phyloP scores from a whole-genome alignment of 345 rosid genomes.

The Sapria himalayana region DNA sequence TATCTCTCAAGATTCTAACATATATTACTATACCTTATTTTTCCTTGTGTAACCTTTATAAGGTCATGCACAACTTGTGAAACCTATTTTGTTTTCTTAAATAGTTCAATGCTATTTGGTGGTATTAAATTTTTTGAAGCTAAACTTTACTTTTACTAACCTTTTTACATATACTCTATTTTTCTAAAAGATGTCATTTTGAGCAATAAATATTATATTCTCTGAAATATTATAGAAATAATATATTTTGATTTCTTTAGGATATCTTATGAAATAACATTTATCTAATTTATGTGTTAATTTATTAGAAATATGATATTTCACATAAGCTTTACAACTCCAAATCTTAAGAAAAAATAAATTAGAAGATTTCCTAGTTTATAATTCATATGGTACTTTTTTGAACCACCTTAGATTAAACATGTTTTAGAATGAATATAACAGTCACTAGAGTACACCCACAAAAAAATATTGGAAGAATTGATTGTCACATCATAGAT shows the following conservation, averaged over 20 bases:
- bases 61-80: too few relatives aligned
- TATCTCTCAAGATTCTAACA: not conserved
- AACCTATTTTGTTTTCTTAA: too few relatives aligned
- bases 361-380: not conserved
- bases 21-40: not conserved
- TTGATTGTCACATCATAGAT: too few relatives aligned
- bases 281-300: not conserved
- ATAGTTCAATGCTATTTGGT: not conserved
- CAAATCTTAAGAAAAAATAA: not conserved
- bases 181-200: not conserved
- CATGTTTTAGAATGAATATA: too few relatives aligned
- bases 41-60: too few relatives aligned
- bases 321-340: not conserved
- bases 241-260: too few relatives aligned
- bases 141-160: not conserved
- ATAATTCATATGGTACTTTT: not conserved
- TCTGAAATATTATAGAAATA: too few relatives aligned
- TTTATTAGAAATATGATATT: not conserved
- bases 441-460: too few relatives aligned
- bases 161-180: not conserved
- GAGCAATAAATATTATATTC: too few relatives aligned
- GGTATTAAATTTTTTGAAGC: not conserved
- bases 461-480: not conserved
- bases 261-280: not conserved
- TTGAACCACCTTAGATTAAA: not conserved